Evolutionary conservation across 2,329 filamentous ascomycete genomes (phyloP).

Genomic region (Pseudogymnoascus sp.): DNA sequence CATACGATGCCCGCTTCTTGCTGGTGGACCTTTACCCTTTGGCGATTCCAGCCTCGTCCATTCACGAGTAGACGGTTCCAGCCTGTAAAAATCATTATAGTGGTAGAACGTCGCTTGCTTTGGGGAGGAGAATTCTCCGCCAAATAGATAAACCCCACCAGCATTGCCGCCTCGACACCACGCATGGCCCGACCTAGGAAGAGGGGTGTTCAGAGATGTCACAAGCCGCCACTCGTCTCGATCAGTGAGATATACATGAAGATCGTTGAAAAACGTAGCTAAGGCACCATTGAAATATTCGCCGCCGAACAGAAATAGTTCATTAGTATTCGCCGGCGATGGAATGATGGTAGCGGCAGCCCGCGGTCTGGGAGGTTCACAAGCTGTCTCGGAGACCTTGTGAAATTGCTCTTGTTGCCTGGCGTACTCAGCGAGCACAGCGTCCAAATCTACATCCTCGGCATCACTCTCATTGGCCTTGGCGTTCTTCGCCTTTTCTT

Average conservation of each 20-base stretch:
- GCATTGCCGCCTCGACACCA: conserved; percentile 85
- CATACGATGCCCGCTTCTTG: conserved; percentile 89
- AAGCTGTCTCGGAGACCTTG: conserved; percentile 79
- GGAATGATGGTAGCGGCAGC: conserved; percentile 77
- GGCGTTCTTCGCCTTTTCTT: conserved; percentile 62
- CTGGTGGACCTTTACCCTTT: conserved; percentile 69
- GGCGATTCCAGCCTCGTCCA: conserved; percentile 82
- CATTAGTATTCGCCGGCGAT: conserved; percentile 78
- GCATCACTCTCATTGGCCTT: conserved; percentile 76
- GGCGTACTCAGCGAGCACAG: conserved; percentile 86
- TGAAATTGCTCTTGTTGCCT: conserved; percentile 89
- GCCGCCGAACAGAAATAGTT: conserved; percentile 85
- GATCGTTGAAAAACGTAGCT: conserved; percentile 63
- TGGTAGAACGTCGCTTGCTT: conserved; percentile 99
- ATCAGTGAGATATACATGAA: conserved; percentile 68
- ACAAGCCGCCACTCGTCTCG: conserved; percentile 86
- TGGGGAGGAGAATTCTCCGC: conserved; percentile 91
- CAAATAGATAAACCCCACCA: conserved; percentile 82
- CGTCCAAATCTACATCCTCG: conserved; percentile 88
- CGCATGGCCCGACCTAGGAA: conserved; percentile 87
- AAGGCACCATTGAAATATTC: conserved; percentile 92
- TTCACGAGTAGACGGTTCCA: conserved; percentile 77
- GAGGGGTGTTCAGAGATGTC: conserved; percentile 82
- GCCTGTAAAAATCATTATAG: conserved; percentile 96
- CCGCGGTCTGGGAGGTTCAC: conserved; percentile 68